Evolutionary conservation across 805 yeast species (phyloP), one percentile per base, ranked within the genome.

Genomic region (Yarrowia sp.): DNA sequence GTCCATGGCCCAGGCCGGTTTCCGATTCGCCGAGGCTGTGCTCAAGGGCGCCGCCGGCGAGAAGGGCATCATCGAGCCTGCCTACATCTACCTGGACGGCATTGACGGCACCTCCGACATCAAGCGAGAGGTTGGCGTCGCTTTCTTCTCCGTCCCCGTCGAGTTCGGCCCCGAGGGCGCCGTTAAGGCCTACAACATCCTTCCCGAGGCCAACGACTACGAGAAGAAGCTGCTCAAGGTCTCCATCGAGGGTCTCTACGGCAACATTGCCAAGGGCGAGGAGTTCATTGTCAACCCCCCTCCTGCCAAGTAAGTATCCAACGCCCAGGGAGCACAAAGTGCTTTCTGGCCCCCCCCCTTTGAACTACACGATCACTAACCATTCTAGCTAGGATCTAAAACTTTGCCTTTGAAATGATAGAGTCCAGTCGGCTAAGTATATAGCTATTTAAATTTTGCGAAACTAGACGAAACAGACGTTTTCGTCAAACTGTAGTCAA

Each of bases 1-100:
- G 70, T 90, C 96, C 66, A 90, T 90, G 96, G 96, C 96, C 64
- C 88, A 85, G 74, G 96, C 96, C 63, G 96, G 94, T 46, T 90
- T 86, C 76, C 83, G 86, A 69, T 86, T 90, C 76, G 86, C 92
- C 41, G 83, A 81, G 73, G 77, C 87, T 65, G 67, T 72, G 53
- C 68, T 73, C 25, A 68, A 76, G 62, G 74, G 76, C 39, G 66
- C 75, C 71, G 78, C 68, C 74, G 78, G 78, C 61, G 73, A 80
- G 71, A 65, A 72, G 64, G 81, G 80, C 67, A 76, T 81, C 68
- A 73, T 78, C 59, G 88, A 85, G 76, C 81, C 82, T 69, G 71
- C 85, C 60, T 80, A 74, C 68, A 79, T 79, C 56, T 69, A 69
- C 66, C 69, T 73, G 10, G 73, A 72, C 27, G 75, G 75, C 18